Evolutionary conservation across 768 basidiomycete species (phyloP), one percentile per base, ranked within the genome.

Genomic region (Coprinellus micaceus): DNA sequence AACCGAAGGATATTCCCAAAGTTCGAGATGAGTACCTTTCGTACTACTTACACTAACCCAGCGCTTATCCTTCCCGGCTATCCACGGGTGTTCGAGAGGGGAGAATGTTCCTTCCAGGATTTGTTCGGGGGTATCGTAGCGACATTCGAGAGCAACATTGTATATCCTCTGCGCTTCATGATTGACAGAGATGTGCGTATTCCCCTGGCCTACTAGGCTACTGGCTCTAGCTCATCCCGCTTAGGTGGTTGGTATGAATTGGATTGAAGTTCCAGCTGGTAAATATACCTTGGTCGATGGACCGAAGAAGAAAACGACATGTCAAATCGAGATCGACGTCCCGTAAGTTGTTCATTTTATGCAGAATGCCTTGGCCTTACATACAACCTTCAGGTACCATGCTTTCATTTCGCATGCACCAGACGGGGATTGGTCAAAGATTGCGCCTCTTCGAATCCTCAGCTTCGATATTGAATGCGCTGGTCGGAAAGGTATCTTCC

Each of bases 381-480:
- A 43, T 21, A 45, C 37, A 36, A 29, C 13, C 19, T n/a, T 2
- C 58, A 96, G 94, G 69, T 94, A 86, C 73, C 81, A 94, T 57
- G 77, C 80, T 21, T 89, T 99, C 64, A 86, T 91, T 53, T 97
- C 97, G 2, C 89, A 99, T 71, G 72, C 88, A 3, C 90, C 97
- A 1, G 97, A 98, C 67, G 95, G 89, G 1, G 79, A 84, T 40
- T 98, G 96, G 91, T 89, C 91, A 1, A 88, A 84, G 59, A 85
- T 96, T 50, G 96, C 97, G 0, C 97, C 97, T 0, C 75, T 98
- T 0, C 85, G 97, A 17, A 91, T 98, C 64, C 79, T 99, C 28
- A 95, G 93, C 64, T 99, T 99, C 64, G 97, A 99, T 83, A 98
- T 99, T 63, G 97, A 99, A 72, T 99, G 97, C 71, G 97, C 97